Evolutionary conservation across 768 basidiomycete species (phyloP).

Genomic region (Lactarius hengduanensis): DNA sequence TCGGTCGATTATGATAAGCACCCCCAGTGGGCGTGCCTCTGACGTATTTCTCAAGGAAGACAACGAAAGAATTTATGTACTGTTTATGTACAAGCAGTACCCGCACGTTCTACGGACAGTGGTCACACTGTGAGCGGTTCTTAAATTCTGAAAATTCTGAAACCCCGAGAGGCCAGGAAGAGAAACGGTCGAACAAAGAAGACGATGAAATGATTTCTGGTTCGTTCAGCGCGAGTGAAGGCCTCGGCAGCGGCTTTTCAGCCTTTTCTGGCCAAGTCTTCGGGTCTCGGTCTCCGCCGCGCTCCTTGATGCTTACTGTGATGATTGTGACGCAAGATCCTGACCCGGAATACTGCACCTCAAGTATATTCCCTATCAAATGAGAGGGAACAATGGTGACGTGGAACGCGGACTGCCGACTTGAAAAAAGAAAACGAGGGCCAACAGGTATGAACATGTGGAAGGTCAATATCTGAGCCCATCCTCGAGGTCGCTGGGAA

Average conservation of each 20-base stretch:
- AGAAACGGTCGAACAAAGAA: background rate
- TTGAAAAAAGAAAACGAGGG: background rate
- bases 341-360: background rate
- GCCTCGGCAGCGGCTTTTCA: constrained; percentile 4
- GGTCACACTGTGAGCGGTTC: constrained; percentile 3
- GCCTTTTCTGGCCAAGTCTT: constrained; percentile 10
- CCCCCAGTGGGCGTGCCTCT: constrained; percentile 14
- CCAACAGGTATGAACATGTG: background rate
- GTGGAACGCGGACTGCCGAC: background rate
- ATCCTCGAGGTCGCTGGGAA: background rate
- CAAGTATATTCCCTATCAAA: background rate
- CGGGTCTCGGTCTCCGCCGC: constrained; percentile 17
- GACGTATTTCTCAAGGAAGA: constrained; percentile 17
- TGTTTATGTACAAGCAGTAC: constrained; percentile 18
- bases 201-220: background rate
- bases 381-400: background rate
- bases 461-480: background rate
- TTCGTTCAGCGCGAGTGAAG: constrained; percentile 1
- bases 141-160: constrained; percentile 25
- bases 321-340: background rate
- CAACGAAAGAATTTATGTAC: constrained; percentile 18
- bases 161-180: constrained; percentile 16
- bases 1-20: constrained; percentile 9
- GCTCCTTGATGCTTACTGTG: background rate
- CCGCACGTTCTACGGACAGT: background rate